Conservation (phyloP, 2,329 filamentous ascomycete genomes). For the Coniochaeta sp. region DNA sequence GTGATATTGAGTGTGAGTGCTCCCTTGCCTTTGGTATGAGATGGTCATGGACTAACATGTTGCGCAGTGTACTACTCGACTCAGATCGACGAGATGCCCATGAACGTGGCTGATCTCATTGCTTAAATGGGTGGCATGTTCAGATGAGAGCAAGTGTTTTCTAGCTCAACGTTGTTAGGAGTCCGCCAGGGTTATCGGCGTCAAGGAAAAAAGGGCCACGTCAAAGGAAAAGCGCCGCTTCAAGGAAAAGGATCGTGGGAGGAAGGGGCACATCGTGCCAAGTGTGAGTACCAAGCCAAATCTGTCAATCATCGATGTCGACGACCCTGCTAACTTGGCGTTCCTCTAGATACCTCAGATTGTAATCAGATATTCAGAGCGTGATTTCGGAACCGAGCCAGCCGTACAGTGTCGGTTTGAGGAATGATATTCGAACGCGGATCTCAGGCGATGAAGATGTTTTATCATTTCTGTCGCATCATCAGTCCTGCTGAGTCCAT, state of each 20-base stretch:
- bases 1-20: slow-evolving; percentile 83
- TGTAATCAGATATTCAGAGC: slow-evolving; percentile 2
- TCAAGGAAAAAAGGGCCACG: neutral
- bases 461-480: neutral
- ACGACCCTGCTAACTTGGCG: neutral
- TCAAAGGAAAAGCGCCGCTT: too few relatives aligned
- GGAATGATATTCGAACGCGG: neutral
- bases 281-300: slow-evolving; percentile 1
- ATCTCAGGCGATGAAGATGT: neutral
- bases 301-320: neutral
- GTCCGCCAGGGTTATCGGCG: neutral
- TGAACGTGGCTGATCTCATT: slow-evolving; percentile 72
- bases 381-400: neutral
- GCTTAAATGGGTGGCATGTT: slow-evolving; percentile 24
- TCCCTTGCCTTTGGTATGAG: neutral
- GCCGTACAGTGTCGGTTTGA: neutral
- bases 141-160: neutral
- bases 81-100: slow-evolving; percentile 97
- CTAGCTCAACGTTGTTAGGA: neutral
- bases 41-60: neutral
- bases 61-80: slow-evolving; percentile 81
- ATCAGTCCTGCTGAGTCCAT: neutral
- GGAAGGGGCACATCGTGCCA: slow-evolving; percentile 13
- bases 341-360: slow-evolving; percentile 3
- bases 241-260: slow-evolving; percentile 12